Conservation (phyloP, 768 basidiomycete genomes). For the Leucocoprinus birnbaumii region DNA sequence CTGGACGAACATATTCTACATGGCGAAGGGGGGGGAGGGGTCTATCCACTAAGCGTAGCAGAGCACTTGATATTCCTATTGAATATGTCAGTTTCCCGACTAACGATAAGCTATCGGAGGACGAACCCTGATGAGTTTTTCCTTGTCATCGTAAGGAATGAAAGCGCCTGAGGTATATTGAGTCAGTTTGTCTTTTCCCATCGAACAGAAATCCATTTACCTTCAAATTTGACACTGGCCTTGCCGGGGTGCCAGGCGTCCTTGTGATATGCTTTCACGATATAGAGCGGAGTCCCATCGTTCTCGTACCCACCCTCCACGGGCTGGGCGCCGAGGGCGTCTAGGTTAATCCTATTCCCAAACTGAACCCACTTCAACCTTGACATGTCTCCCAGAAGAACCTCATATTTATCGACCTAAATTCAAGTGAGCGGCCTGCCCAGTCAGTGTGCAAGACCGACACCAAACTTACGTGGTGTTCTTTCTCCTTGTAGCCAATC, state of each 20-base stretch:
- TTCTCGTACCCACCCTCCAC: conserved; percentile 70
- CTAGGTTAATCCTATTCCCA: conserved; percentile 42
- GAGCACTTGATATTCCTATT: conserved; percentile 34
- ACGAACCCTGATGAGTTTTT: conserved; percentile 50
- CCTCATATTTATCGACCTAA: conserved; percentile 61
- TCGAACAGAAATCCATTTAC: conserved; percentile 23
- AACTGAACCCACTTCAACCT: conserved; percentile 57
- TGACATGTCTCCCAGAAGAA: conserved; percentile 61
- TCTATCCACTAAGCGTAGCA: conserved; percentile 25
- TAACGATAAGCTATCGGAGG: too few relatives aligned
- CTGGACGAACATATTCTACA: not conserved
- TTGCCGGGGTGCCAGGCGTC: conserved; percentile 63
- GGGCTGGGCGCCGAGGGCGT: conserved; percentile 41
- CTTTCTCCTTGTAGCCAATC: conserved; percentile 59
- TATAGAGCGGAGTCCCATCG: conserved; percentile 56
- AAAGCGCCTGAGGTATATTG: conserved; percentile 41
- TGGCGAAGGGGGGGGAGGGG: not conserved
- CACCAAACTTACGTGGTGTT: conserved; percentile 45
- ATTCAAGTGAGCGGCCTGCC: too few relatives aligned
- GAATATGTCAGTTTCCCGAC: not conserved
- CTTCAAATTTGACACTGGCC: conserved; percentile 49
- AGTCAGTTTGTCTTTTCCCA: not conserved
- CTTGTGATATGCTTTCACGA: conserved; percentile 56
- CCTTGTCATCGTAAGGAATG: conserved; percentile 49
- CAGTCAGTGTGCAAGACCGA: not conserved